These are phyloP conservation scores for Epicoccum nigrum DNA, from an alignment of 2,329 filamentous ascomycete genomes.

Conservation along the genomic window DNA sequence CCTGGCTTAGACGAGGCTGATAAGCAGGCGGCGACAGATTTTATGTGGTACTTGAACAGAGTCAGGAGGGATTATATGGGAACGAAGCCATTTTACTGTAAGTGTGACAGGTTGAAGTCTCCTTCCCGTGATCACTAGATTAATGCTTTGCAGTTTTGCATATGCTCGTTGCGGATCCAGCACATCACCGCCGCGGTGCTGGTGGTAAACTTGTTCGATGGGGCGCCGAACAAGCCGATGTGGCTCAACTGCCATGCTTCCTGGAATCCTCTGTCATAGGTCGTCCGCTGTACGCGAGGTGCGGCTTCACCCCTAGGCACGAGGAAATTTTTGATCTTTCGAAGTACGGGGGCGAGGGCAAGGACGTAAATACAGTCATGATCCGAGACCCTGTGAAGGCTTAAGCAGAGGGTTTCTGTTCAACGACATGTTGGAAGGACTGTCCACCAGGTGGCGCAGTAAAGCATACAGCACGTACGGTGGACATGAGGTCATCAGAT, in stretches of 20 bases:
- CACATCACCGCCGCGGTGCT: constrained; percentile 51
- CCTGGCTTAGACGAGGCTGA: constrained; percentile 33
- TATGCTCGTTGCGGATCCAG: constrained; percentile 45
- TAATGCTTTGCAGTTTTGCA: constrained; percentile 32
- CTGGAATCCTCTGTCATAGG: constrained; percentile 52
- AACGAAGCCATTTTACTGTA: constrained; percentile 45
- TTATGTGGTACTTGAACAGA: constrained; percentile 33
- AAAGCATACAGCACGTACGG: too few relatives aligned
- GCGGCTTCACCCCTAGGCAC: constrained; percentile 33
- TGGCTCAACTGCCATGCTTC: constrained; percentile 48
- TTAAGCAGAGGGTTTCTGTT: neutral
- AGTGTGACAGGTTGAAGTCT: constrained; percentile 8
- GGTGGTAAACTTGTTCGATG: constrained; percentile 49
- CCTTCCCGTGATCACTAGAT: neutral
- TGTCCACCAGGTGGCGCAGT: too few relatives aligned
- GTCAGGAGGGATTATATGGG: constrained; percentile 42
- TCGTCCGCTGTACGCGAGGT: constrained; percentile 48
- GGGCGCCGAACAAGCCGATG: constrained; percentile 51
- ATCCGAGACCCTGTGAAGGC: constrained; percentile 28
- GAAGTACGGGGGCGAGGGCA: constrained; percentile 38
- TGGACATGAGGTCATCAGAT: too few relatives aligned
- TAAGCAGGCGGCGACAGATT: constrained; percentile 34
- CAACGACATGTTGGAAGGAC: too few relatives aligned
- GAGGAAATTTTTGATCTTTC: constrained; percentile 33
- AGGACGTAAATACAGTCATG: constrained; percentile 39